Base-by-base conservation (phyloP, 371 early-diverging fungal species). In the Sporodiniella umbellata region DNA sequence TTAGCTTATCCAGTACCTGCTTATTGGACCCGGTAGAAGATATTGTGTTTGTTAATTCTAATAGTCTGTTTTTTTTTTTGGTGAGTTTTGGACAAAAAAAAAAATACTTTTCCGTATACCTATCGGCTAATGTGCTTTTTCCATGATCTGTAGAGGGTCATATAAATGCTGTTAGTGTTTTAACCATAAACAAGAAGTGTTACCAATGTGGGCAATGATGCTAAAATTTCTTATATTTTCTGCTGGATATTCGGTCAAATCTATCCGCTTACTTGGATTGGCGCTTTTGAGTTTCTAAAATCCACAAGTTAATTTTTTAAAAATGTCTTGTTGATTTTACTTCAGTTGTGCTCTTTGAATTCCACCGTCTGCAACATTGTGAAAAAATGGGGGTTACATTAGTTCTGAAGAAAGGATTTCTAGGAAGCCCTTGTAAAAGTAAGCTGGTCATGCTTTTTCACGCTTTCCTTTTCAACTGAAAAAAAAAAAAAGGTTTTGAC, bases 201-300 rank as follows among this genome's bases (percentile, higher is more conserved):
- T 79, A 85, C 90, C 94, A 35, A 95, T 93, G 68, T 98, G 98
- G 4, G 98, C 98, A 62, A 97, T 96, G 51, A 98, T 96, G 56
- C 90, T 89, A 68, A 98, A 98, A 71, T 96, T 96, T 44, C 97
- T 82, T 53, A 97, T 94, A 52, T 80, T 76, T 45, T 94, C 94
- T 0, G 87, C 80, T 3, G 87, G 77, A 66, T 83, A 89, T 1
- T 67, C 38, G n/a, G 68, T 58, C 38, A 86, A 48, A 47, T 86
- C 79, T 19, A 85, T 64, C 5, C 39, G 43, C 37, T 58, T 64
- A 10, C 48, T 46, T 8, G 70, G 72, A 58, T 72, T 61, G 28
- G 70, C 68, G 25, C 72, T 59, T 60, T 75, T 75, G 17, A 72
- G 40, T 72, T 71, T 75, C 75, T 75, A 54, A 11, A 37, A 17